Conservation (phyloP, 225 moss, liverwort and hornwort genomes). For the Antitrichia curtipendula region DNA sequence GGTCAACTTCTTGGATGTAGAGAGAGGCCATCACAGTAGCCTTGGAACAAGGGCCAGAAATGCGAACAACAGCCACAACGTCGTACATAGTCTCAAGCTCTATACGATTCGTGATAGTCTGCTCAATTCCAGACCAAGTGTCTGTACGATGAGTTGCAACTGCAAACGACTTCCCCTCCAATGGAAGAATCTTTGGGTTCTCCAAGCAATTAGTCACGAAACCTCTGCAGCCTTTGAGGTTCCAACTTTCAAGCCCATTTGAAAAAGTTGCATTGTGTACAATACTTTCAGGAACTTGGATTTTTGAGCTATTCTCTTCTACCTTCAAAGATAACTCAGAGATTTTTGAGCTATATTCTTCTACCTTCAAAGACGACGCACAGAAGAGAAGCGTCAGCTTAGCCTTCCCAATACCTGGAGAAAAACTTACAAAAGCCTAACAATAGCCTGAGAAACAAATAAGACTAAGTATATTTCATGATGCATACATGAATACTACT, state of each 20-base stretch:
- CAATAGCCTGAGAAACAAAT: background rate
- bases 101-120: conserved; percentile 61
- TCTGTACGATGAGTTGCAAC: conserved; percentile 55
- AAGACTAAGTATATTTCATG: background rate
- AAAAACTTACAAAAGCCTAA: background rate
- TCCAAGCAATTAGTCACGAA: conserved; percentile 36
- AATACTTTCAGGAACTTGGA: conserved; percentile 15
- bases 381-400: background rate
- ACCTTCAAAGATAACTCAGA: conserved; percentile 15
- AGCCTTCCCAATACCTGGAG: background rate
- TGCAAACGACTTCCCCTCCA: conserved; percentile 52
- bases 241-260: conserved; percentile 61
- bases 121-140: conserved; percentile 80
- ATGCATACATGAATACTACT: background rate
- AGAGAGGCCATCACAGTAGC: conserved; percentile 58
- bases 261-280: conserved; percentile 55
- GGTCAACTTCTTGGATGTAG: conserved; percentile 39
- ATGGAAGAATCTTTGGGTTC: conserved; percentile 42
- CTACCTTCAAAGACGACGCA: conserved; percentile 11
- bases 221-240: conserved; percentile 46
- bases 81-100: conserved; percentile 45
- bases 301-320: background rate
- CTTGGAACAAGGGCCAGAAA: conserved; percentile 34
- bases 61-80: conserved; percentile 45
- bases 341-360: background rate